A percentile compares a stretch with the other conserved stretches of the same genome.
These are phyloP conservation scores for Didymella glomerata DNA, from an alignment of 2,329 filamentous ascomycete genomes.

Conservation along the genomic window DNA sequence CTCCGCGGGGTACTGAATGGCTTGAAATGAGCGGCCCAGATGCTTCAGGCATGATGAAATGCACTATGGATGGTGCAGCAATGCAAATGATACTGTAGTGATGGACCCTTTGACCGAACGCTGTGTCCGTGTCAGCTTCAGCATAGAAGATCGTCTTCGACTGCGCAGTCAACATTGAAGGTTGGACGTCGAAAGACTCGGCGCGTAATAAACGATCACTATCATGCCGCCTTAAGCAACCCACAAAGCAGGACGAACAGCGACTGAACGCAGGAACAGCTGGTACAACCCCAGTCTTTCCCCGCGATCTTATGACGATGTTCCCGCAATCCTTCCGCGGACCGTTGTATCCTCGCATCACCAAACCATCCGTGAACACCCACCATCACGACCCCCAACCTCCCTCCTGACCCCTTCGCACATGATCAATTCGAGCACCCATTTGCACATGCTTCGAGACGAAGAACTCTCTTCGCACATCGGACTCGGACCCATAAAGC, in stretches of 20 bases:
- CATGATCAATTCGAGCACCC: not conserved
- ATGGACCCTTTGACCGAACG: not conserved
- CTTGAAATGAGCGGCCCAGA: not conserved
- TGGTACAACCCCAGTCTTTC: conserved; percentile 11
- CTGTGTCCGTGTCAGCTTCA: not conserved
- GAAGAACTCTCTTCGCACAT: not conserved
- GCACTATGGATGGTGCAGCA: not conserved
- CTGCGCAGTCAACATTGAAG: not conserved
- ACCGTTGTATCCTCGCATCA: conserved; percentile 11
- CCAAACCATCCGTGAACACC: conserved; percentile 1
- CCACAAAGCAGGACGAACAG: not conserved
- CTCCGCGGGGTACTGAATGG: not conserved
- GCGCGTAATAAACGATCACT: not conserved
- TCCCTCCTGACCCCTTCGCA: not conserved
- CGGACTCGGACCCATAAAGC: not conserved
- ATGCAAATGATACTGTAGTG: not conserved
- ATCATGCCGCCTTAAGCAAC: conserved; percentile 2
- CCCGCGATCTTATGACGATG: conserved; percentile 8
- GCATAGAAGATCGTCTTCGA: not conserved
- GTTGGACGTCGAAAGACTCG: not conserved
- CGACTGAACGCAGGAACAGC: conserved; percentile 6
- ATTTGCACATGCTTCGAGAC: not conserved
- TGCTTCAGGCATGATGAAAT: not conserved
- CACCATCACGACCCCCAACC: not conserved
- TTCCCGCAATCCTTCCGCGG: conserved; percentile 23